Conservation (phyloP, 2,329 filamentous ascomycete genomes). For the Emmonsiellopsis sp. region DNA sequence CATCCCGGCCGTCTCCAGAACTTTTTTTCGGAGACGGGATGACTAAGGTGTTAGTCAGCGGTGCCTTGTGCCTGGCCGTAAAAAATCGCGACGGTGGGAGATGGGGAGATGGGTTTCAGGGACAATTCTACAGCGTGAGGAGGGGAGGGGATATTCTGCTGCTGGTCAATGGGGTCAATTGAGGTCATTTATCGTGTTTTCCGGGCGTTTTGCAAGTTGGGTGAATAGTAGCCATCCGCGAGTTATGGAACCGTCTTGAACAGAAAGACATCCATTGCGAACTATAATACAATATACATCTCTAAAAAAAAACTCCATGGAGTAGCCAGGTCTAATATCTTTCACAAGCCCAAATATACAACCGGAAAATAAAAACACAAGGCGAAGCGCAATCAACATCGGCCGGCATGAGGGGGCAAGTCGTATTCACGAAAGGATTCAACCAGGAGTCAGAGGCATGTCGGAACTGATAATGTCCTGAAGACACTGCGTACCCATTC, state of each 20-base stretch:
- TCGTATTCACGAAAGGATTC: background rate
- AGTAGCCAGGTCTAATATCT: background rate
- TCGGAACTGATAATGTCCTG: too few species aligned
- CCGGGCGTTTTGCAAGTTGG: too few species aligned
- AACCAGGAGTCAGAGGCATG: too few species aligned
- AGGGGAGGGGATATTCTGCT: too few species aligned
- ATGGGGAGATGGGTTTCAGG: background rate
- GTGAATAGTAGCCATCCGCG: background rate
- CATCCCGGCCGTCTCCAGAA: background rate
- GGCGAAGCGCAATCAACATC: background rate
- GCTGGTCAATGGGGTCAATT: too few species aligned
- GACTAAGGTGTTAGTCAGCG: background rate
- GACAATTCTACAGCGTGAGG: background rate
- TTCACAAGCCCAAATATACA: background rate
- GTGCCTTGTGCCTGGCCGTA: background rate
- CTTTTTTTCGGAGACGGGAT: conserved; percentile 3
- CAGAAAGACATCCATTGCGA: background rate
- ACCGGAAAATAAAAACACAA: background rate
- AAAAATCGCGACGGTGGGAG: background rate
- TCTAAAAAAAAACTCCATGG: background rate
- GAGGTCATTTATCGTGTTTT: too few species aligned
- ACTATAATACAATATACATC: conserved; percentile 1
- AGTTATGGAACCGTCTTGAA: background rate
- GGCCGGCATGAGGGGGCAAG: background rate
- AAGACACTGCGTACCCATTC: too few species aligned